Conservation (phyloP, 2,329 filamentous ascomycete species). For the Botrytis fabae region DNA sequence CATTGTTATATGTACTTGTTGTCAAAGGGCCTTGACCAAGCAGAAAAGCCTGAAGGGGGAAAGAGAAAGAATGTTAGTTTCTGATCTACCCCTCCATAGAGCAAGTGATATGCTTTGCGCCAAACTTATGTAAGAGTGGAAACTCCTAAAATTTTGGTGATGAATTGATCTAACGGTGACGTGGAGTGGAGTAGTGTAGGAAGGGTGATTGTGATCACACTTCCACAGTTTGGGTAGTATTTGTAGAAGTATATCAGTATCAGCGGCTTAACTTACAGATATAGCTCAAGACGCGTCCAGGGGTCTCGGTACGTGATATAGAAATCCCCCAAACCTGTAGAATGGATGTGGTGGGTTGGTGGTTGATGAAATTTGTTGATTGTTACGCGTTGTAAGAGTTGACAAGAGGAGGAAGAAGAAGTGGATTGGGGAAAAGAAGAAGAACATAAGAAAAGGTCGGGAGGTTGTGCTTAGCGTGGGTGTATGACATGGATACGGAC, state of each 20-base stretch:
- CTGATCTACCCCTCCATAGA: slow-evolving; percentile 29
- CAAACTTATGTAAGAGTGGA: slow-evolving; percentile 22
- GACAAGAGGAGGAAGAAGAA: slow-evolving; percentile 42
- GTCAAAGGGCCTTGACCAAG: slow-evolving; percentile 26
- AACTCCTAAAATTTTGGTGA: slow-evolving; percentile 18
- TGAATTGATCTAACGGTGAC: slow-evolving; percentile 24
- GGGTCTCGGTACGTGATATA: slow-evolving; percentile 28
- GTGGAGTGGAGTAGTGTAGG: slow-evolving; percentile 9
- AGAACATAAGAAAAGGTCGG: slow-evolving; percentile 22
- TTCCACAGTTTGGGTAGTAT: slow-evolving; percentile 2
- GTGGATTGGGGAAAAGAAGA: slow-evolving; percentile 28
- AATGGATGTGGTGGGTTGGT: slow-evolving; percentile 35
- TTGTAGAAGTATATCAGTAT: slow-evolving; percentile 26
- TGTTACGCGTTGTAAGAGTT: slow-evolving; percentile 35
- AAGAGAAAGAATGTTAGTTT: slow-evolving; percentile 31
- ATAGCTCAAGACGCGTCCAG: slow-evolving; percentile 37
- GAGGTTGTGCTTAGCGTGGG: slow-evolving; percentile 35
- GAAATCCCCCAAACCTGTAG: slow-evolving; percentile 39
- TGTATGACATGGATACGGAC: slow-evolving; percentile 23
- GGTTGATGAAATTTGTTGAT: slow-evolving; percentile 34
- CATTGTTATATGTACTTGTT: slow-evolving; percentile 33
- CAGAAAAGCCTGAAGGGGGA: slow-evolving; percentile 29
- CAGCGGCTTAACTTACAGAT: slow-evolving; percentile 33
- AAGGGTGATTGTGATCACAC: slow-evolving; percentile 9
- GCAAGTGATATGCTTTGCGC: slow-evolving; percentile 21